Conservation (phyloP, 2,329 filamentous ascomycete species). For the Pseudogymnoascus verrucosus region DNA sequence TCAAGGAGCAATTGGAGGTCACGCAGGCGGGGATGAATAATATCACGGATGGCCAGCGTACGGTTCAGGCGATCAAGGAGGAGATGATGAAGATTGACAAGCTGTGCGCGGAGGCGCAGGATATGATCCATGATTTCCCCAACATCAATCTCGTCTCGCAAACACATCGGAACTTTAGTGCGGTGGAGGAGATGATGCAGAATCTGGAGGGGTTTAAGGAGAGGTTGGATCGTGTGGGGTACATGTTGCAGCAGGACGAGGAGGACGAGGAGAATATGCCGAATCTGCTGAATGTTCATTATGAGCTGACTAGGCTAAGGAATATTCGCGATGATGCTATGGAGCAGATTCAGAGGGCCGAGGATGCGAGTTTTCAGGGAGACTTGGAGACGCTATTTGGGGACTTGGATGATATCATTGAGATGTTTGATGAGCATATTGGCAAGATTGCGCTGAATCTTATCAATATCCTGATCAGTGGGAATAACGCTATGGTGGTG, state of each 20-base stretch:
- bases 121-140: conserved; percentile 93
- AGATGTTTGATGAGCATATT: conserved; percentile 94
- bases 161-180: conserved; percentile 92
- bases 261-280: conserved; percentile 82
- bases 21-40: conserved; percentile 89
- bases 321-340: conserved; percentile 95
- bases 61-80: conserved; percentile 87
- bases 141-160: conserved; percentile 88
- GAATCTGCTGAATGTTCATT: conserved; percentile 82
- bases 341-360: conserved; percentile 80
- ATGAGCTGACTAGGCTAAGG: conserved; percentile 80
- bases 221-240: conserved; percentile 66
- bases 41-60: conserved; percentile 82
- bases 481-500: conserved; percentile 84
- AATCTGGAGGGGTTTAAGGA: conserved; percentile 83
- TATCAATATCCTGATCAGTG: conserved; percentile 76
- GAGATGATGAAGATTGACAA: conserved; percentile 99
- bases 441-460: conserved; percentile 82
- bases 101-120: conserved; percentile 92
- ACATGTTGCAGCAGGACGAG: conserved; percentile 75
- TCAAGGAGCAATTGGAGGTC: conserved; percentile 87
- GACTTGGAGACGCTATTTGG: conserved; percentile 89
- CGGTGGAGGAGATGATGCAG: conserved; percentile 85
- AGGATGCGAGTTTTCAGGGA: conserved; percentile 64
- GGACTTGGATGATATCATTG: conserved; percentile 76